phyloP scores from a whole-genome alignment of 305 asterid genomes.

The Fraxinus sp. region DNA sequence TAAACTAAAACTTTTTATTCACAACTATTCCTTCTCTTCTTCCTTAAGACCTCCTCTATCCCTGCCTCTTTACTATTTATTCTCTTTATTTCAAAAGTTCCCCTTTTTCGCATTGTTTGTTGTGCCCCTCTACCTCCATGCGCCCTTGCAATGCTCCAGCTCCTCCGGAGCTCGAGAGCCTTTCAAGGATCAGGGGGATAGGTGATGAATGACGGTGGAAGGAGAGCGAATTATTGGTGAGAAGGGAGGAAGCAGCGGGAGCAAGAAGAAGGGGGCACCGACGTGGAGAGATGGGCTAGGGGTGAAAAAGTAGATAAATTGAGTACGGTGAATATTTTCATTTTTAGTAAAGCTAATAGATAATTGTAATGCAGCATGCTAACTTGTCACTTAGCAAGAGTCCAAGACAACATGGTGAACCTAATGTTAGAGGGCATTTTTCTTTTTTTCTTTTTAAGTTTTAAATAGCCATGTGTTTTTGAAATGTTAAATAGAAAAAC shows the following conservation, averaged over 20 bases:
- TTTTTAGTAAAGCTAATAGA: no score
- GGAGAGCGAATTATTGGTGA: background rate
- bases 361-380: background rate
- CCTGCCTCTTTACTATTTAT: background rate
- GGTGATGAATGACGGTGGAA: background rate
- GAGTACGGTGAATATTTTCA: background rate
- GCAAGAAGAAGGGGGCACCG: background rate
- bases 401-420: background rate
- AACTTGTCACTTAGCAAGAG: background rate
- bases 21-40: background rate
- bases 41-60: background rate
- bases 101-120: background rate
- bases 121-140: background rate
- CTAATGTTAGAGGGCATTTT: background rate
- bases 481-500: conserved; percentile 1
- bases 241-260: background rate
- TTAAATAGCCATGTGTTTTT: no score
- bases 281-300: background rate
- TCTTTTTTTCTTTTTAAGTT: no score
- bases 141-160: background rate
- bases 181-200: background rate
- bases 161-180: background rate
- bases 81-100: background rate
- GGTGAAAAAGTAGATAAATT: background rate
- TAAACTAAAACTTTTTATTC: background rate